These are phyloP conservation scores for Phialophora chinensis DNA, from an alignment of 2,329 filamentous ascomycete genomes.

Conservation along the genomic window DNA sequence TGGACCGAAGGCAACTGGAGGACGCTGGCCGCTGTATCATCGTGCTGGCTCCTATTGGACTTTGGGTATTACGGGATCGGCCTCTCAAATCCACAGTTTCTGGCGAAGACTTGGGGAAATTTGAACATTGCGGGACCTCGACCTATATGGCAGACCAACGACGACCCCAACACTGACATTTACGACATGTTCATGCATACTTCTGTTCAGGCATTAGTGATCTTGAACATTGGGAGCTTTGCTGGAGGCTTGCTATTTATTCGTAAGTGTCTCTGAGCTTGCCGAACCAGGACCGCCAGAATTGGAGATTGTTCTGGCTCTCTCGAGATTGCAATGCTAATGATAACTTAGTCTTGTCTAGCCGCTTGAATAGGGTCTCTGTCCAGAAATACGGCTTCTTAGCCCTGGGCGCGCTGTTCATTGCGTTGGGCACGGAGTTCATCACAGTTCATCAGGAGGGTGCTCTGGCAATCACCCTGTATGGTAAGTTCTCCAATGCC, in stretches of 20 bases:
- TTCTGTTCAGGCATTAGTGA: slow-evolving; percentile 48
- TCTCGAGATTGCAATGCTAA: neutral
- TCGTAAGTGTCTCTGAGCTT: neutral
- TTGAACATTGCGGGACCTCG: slow-evolving; percentile 41
- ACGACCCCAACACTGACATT: slow-evolving; percentile 49
- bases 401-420: slow-evolving; percentile 51
- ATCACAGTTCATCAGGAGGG: slow-evolving; percentile 47
- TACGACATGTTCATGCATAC: slow-evolving; percentile 50
- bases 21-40: slow-evolving; percentile 53
- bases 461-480: slow-evolving; percentile 49
- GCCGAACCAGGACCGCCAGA: neutral
- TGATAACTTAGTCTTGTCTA: slow-evolving; percentile 41
- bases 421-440: slow-evolving; percentile 52
- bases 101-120: slow-evolving; percentile 50
- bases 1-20: slow-evolving; percentile 53
- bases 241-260: slow-evolving; percentile 52
- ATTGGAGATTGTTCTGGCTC: neutral
- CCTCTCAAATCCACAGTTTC: slow-evolving; percentile 52
- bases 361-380: slow-evolving; percentile 49
- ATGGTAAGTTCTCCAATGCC: slow-evolving; percentile 32
- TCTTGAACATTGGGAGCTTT: slow-evolving; percentile 52
- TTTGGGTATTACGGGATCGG: slow-evolving; percentile 65
- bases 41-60: slow-evolving; percentile 62
- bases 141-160: slow-evolving; percentile 48
- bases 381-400: slow-evolving; percentile 55